These are phyloP conservation scores for Apiospora arundinis DNA, from an alignment of 2,329 filamentous ascomycete genomes.

Conservation along the genomic window DNA sequence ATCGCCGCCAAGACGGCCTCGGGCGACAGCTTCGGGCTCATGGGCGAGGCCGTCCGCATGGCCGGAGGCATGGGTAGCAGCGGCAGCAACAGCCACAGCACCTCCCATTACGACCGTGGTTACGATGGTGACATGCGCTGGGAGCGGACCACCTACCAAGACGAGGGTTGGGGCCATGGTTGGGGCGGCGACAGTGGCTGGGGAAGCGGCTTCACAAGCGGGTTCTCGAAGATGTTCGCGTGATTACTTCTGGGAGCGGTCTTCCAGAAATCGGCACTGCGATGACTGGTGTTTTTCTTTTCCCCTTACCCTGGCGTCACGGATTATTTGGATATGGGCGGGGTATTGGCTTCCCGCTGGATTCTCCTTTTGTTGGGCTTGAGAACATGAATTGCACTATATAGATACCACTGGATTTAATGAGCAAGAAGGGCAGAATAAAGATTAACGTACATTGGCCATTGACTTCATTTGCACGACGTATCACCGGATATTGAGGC, in stretches of 20 bases:
- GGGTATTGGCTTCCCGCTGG: neutral
- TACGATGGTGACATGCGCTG: constrained; percentile 43
- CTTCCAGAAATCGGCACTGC: neutral
- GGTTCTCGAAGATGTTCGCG: constrained; percentile 26
- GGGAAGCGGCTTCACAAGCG: constrained; percentile 34
- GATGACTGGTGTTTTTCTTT: neutral
- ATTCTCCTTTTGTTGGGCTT: neutral
- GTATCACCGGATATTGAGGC: neutral
- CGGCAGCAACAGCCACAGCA: constrained; percentile 26
- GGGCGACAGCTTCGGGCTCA: constrained; percentile 55
- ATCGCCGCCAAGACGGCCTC: constrained; percentile 56
- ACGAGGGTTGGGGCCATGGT: constrained; percentile 36
- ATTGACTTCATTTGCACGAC: neutral
- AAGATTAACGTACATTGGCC: neutral
- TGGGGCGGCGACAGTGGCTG: constrained; percentile 29
- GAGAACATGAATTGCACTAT: constrained; percentile 14
- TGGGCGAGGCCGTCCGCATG: constrained; percentile 63
- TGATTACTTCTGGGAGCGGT: constrained; percentile 5
- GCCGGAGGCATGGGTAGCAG: constrained; percentile 45
- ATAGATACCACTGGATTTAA: constrained; percentile 17
- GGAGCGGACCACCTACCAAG: constrained; percentile 46
- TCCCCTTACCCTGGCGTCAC: neutral
- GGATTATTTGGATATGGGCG: neutral
- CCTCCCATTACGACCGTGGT: constrained; percentile 43
- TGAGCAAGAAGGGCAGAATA: neutral